phyloP scores from a whole-genome alignment of 1,284 basidiomycete species.

The Cutaneotrichosporon sp. region DNA sequence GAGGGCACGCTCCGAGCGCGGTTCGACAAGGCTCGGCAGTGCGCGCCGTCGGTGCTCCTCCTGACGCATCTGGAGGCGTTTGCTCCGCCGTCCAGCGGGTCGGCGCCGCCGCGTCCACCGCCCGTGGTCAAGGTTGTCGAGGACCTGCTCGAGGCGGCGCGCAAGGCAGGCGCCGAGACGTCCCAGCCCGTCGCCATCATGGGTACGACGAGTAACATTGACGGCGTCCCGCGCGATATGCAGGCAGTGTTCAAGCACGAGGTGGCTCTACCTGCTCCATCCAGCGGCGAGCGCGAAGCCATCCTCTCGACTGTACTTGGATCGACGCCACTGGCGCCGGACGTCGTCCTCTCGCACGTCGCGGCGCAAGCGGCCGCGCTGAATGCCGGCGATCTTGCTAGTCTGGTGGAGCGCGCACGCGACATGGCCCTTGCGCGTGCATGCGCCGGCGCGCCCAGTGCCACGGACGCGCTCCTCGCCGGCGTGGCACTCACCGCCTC shows the following conservation, averaged over 20 bases:
- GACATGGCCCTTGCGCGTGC: constrained; percentile 58
- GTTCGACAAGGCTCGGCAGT: constrained; percentile 72
- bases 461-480: constrained; percentile 43
- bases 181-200: constrained; percentile 65
- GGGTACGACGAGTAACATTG: constrained; percentile 68
- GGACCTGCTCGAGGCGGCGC: constrained; percentile 20
- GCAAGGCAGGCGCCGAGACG: constrained; percentile 12
- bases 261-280: constrained; percentile 70
- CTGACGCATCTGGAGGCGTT: constrained; percentile 82
- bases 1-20: constrained; percentile 69
- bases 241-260: constrained; percentile 84
- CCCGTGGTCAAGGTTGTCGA: constrained; percentile 35
- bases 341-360: constrained; percentile 67
- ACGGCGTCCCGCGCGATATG: constrained; percentile 62
- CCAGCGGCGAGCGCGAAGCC: constrained; percentile 64
- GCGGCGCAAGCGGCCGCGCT: constrained; percentile 90
- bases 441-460: constrained; percentile 7
- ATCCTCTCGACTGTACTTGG: constrained; percentile 58
- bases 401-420: constrained; percentile 63
- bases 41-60: constrained; percentile 79
- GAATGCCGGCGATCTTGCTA: constrained; percentile 73
- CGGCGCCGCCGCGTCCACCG: constrained; percentile 41
- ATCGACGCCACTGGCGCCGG: constrained; percentile 58
- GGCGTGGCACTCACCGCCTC: constrained; percentile 59
- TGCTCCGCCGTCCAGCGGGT: constrained; percentile 62